These are phyloP conservation scores for Trichosporon sp. DNA, from an alignment of 1,284 basidiomycete genomes.

Conservation along the genomic window DNA sequence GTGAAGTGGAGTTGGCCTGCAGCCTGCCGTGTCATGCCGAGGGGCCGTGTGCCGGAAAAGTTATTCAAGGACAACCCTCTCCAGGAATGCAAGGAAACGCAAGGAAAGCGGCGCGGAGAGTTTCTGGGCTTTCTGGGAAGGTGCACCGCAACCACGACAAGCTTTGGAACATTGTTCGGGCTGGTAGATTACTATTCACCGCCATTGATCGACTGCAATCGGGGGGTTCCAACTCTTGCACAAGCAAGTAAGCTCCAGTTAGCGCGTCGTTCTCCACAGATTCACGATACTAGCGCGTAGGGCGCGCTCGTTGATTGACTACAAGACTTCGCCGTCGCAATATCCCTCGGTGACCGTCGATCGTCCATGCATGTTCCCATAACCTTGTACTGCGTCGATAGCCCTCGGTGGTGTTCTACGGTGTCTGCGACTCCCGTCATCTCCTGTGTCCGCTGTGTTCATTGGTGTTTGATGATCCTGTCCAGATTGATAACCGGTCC, in stretches of 20 bases:
- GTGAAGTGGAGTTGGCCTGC: neutral
- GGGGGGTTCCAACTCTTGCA: neutral
- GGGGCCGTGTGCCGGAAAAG: neutral
- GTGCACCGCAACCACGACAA: neutral
- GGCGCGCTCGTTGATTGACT: neutral
- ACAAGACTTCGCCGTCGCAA: neutral
- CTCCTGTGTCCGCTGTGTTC: neutral
- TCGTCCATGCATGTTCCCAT: neutral
- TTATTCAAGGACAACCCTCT: neutral
- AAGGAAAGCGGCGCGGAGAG: constrained; percentile 2
- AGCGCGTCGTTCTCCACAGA: neutral
- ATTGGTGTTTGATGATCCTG: neutral
- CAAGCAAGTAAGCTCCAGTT: neutral
- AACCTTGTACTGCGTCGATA: neutral
- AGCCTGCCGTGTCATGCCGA: neutral
- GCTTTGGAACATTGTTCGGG: neutral
- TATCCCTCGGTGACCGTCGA: neutral
- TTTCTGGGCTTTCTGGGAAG: neutral
- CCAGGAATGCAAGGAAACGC: neutral
- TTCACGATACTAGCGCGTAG: neutral
- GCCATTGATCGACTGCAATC: neutral
- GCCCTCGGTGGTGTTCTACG: neutral
- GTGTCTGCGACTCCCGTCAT: neutral
- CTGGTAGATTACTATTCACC: neutral
- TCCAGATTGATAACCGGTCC: neutral